These are phyloP conservation scores for Mycogone perniciosa DNA, from an alignment of 2,329 filamentous ascomycete species.

Conservation along the genomic window DNA sequence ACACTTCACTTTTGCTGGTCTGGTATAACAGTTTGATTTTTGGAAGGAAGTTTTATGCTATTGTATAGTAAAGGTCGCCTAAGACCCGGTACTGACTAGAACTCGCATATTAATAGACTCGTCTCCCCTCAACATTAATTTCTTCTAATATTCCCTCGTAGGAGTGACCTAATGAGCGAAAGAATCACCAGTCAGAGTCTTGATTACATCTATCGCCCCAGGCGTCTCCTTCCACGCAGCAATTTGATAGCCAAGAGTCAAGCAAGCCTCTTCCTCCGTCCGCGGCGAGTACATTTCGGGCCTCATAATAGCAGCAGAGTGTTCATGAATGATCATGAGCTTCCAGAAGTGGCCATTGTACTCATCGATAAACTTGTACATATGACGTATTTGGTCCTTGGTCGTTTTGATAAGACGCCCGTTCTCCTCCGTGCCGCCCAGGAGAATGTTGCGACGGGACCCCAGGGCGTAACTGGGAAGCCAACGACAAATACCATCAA, in stretches of 20 bases:
- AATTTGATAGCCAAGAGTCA: slow-evolving; percentile 12
- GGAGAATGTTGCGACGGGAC: slow-evolving; percentile 7
- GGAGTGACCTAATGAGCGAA: no score
- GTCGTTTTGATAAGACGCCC: slow-evolving; percentile 7
- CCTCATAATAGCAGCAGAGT: not conserved
- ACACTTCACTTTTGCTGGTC: no score
- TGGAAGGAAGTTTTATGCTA: no score
- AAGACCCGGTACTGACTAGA: no score
- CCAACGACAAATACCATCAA: slow-evolving; percentile 15
- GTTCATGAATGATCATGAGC: slow-evolving; percentile 10
- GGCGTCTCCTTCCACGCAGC: slow-evolving; percentile 19
- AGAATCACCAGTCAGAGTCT: not conserved
- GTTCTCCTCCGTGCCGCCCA: not conserved
- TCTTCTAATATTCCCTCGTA: no score
- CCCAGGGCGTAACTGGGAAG: slow-evolving; percentile 12
- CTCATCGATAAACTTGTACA: slow-evolving; percentile 12
- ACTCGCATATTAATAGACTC: no score
- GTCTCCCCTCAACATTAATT: no score
- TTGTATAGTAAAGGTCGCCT: no score
- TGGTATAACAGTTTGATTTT: no score
- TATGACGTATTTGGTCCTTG: slow-evolving; percentile 13
- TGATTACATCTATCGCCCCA: slow-evolving; percentile 6
- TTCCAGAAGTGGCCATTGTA: slow-evolving; percentile 19
- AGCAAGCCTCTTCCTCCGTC: slow-evolving; percentile 15
- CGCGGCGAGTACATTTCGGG: slow-evolving; percentile 9